Base-by-base conservation (phyloP, 2,329 filamentous ascomycete genomes). In the Fusarium chaquense region DNA sequence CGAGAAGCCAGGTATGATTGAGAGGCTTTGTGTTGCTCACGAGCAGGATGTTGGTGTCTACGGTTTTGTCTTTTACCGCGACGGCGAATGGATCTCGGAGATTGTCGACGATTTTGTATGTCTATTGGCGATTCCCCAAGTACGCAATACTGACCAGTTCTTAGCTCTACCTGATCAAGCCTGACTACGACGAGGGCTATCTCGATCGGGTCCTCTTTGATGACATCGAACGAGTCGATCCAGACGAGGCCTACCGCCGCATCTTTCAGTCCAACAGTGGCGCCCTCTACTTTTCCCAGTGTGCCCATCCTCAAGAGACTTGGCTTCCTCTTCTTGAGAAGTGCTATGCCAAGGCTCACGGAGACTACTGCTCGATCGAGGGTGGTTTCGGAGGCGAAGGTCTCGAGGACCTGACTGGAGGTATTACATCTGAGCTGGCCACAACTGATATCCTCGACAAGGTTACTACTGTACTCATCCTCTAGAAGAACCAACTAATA, bases 261-360 rank as follows among this genome's bases (percentile, higher is more conserved):
- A 87, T 87, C 3, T 91, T 91, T 79, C 91, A 93, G 78, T 91
- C 89, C 3, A 92, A 92, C 41, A 93, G 90, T 22, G 85, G 90
- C 62, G 89, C 92, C 0, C 81, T 95, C 1, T 93, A 93, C 78
- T 94, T 94, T 79, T 90, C 90, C 0, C 90, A 92, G 75, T 93
- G 91, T 77, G 86, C 87, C 62, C 87, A 92, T 69, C 87, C 89
- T 4, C 92, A 93, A 73, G 91, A 94, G 78, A 94, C 91, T 0
- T 94, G 92, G 92, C 83, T 94, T 32, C 91, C 92, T 1, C 82
- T 94, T 24, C 84, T 94, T 1, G 92, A 94, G 74, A 94, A 94
- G 78, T 91, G 91, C 2, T 94, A 92, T 73, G 92, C 92, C 20
- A 94, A 94, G 76, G 91, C 91, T 0, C 92, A 94, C 67, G 92